A percentile compares a stretch with the other conserved stretches of the same genome.
Evolutionary conservation across 768 basidiomycete genomes (phyloP).

Genomic region (Tremella mesenterica): DNA sequence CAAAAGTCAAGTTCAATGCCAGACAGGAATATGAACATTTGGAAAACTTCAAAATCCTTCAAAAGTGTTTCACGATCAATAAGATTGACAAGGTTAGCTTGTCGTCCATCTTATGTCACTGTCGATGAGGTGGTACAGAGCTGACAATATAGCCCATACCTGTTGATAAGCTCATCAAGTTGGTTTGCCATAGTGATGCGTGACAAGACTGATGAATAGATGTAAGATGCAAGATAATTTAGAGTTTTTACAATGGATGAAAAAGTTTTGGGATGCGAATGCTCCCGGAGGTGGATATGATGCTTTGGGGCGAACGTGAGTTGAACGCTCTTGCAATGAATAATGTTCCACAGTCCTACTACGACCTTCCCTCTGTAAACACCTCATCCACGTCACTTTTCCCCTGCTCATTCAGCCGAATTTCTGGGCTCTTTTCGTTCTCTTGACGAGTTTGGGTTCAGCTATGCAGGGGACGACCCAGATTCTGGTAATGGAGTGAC

Average conservation of each 20-base stretch:
- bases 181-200: conserved; percentile 7
- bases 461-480: too few species aligned
- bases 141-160: conserved; percentile 84
- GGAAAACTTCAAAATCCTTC: conserved; percentile 90
- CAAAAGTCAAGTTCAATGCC: conserved; percentile 87
- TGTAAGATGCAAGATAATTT: conserved; percentile 99
- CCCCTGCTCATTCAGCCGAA: too few species aligned
- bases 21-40: conserved; percentile 90
- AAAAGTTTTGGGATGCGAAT: conserved; percentile 89
- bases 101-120: background rate
- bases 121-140: background rate
- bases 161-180: conserved; percentile 88
- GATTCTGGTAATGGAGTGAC: too few species aligned
- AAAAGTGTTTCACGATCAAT: conserved; percentile 80
- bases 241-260: conserved; percentile 96
- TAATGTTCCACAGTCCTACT: too few species aligned
- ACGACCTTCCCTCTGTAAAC: too few species aligned
- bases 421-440: too few species aligned
- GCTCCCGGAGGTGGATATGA: conserved; percentile 83
- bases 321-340: too few species aligned
- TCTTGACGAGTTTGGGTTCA: too few species aligned
- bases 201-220: conserved; percentile 8
- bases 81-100: conserved; percentile 86
- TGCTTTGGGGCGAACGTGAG: conserved; percentile 68
- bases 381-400: too few species aligned